Evolutionary conservation across 2,329 filamentous ascomycete species (phyloP).

Genomic region (Diplodia sapinea): DNA sequence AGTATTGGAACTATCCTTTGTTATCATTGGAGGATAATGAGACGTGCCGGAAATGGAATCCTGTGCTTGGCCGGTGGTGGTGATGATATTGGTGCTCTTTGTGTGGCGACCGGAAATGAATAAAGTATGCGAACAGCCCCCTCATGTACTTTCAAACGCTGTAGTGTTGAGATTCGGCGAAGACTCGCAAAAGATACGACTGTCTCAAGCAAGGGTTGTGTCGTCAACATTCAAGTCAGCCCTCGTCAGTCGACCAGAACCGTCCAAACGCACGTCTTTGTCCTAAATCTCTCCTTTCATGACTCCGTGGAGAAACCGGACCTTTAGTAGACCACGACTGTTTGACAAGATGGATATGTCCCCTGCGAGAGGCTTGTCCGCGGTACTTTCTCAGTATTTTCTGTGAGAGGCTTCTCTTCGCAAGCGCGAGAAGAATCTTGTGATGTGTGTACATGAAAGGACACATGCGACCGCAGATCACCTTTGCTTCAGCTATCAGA

Average conservation of each 20-base stretch:
- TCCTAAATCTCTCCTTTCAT: not conserved
- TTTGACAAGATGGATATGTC: no score
- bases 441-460: no score
- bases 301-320: not conserved
- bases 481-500: not conserved
- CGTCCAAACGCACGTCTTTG: not conserved
- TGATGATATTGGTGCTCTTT: not conserved
- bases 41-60: not conserved
- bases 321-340: no score
- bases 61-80: no score
- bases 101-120: not conserved
- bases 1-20: not conserved
- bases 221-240: not conserved
- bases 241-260: not conserved
- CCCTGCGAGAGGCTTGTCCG: not conserved
- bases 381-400: not conserved
- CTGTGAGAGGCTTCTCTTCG: not conserved
- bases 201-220: not conserved
- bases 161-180: not conserved
- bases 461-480: not conserved
- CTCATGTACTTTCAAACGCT: not conserved
- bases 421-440: no score
- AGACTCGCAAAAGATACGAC: not conserved
- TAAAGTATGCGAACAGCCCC: not conserved
- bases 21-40: not conserved